Evolutionary conservation across 306 rosid genomes (phyloP).

Genomic region (Phaseolus lunatus): DNA sequence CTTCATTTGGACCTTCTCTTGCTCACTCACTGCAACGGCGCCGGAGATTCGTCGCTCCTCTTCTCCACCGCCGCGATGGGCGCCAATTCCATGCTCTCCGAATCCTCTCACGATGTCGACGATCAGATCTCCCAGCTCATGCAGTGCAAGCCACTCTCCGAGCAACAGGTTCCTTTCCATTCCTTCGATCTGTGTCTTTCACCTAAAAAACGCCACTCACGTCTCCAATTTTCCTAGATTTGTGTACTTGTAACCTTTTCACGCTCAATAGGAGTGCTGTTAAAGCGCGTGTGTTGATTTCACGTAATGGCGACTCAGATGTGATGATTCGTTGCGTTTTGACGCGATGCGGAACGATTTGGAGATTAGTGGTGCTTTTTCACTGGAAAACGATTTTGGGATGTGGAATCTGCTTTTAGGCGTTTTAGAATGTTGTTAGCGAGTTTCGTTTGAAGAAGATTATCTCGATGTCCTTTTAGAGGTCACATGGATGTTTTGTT

Average conservation of each 20-base stretch:
- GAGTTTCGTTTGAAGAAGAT: conserved; percentile 23
- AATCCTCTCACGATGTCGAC: conserved; percentile 68
- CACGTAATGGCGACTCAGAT: conserved; percentile 28
- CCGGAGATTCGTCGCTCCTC: conserved; percentile 23
- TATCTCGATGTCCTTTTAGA: not conserved
- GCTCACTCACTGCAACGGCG: conserved; percentile 40
- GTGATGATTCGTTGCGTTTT: not conserved
- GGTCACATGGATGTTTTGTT: conserved; percentile 10
- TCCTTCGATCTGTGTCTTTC: conserved; percentile 37
- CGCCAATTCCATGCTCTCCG: conserved; percentile 65
- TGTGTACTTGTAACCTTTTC: not conserved
- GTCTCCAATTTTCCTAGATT: conserved; percentile 12
- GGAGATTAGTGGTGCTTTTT: conserved; percentile 3
- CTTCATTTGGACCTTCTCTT: conserved; percentile 4
- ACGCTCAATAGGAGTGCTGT: not conserved
- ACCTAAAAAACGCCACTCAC: not conserved
- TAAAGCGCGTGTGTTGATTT: conserved; percentile 25
- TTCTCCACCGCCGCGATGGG: conserved; percentile 61
- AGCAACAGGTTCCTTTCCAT: conserved; percentile 73
- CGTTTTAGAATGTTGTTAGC: conserved; percentile 11
- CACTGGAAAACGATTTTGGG: not conserved
- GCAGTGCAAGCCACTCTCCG: conserved; percentile 99
- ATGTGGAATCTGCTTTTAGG: conserved; percentile 3
- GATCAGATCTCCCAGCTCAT: conserved; percentile 99
- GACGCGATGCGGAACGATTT: not conserved